phyloP scores from a whole-genome alignment of 306 rosid species.

The Clitoria ternatea region DNA sequence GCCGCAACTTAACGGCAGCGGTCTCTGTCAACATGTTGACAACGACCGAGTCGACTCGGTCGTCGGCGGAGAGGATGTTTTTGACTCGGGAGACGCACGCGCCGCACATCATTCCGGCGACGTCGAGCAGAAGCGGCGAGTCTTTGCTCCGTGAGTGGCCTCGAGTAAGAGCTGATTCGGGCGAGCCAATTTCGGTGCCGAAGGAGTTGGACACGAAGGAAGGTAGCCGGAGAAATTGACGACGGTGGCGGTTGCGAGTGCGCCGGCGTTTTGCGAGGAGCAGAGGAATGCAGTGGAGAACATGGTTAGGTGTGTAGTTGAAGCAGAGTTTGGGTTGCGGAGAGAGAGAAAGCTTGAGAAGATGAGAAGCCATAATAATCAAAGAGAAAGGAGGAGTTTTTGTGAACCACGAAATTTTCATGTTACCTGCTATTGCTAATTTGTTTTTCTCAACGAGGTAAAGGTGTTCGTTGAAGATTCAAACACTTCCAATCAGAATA shows the following conservation, averaged over 20 bases:
- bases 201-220: constrained; percentile 47
- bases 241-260: constrained; percentile 7
- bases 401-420: constrained; percentile 15
- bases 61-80: constrained; percentile 63
- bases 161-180: constrained; percentile 1
- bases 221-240: neutral
- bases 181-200: constrained; percentile 23
- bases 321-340: constrained; percentile 37
- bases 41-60: constrained; percentile 80
- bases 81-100: constrained; percentile 91
- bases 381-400: constrained; percentile 1
- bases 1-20: constrained; percentile 75
- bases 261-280: constrained; percentile 30
- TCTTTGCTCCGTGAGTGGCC: constrained; percentile 31
- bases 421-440: neutral
- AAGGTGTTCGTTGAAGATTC: constrained; percentile 18
- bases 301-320: constrained; percentile 25
- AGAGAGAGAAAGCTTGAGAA: constrained; percentile 36
- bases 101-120: constrained; percentile 96
- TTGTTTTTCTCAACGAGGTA: neutral
- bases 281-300: constrained; percentile 34
- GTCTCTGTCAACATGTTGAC: constrained; percentile 98
- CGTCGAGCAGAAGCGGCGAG: constrained; percentile 67
- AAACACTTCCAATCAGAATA: neutral
- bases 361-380: constrained; percentile 40